phyloP scores from a whole-genome alignment of 192 early-diverging fungal species.

The Mortierella antarctica region DNA sequence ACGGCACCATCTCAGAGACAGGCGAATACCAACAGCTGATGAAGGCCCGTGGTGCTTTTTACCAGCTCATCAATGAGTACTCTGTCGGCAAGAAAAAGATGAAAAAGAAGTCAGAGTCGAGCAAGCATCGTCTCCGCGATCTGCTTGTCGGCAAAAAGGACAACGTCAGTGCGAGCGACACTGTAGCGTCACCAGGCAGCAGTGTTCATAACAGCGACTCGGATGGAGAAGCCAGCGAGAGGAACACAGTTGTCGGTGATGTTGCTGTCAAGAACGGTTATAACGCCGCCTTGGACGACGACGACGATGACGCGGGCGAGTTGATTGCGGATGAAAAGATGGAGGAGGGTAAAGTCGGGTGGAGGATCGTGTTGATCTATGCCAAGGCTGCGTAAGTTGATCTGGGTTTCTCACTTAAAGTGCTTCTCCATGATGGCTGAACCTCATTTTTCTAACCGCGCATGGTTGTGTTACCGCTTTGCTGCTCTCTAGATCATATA shows the following conservation, averaged over 20 bases:
- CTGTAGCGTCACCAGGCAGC: conserved; percentile 3
- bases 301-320: conserved; percentile 28
- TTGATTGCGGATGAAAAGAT: conserved; percentile 85
- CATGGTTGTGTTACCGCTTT: conserved; percentile 49
- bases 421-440: neutral
- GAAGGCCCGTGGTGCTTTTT: conserved; percentile 62
- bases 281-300: neutral
- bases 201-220: conserved; percentile 17
- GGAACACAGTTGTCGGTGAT: conserved; percentile 10
- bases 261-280: neutral
- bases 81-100: conserved; percentile 56
- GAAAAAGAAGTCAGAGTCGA: conserved; percentile 7
- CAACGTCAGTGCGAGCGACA: neutral
- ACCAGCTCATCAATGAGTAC: conserved; percentile 74
- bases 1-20: conserved; percentile 73
- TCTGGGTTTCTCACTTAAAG: neutral
- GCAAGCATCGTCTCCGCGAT: neutral
- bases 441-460: neutral
- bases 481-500: conserved; percentile 16
- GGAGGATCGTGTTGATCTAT: conserved; percentile 80
- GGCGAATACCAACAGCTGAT: conserved; percentile 76
- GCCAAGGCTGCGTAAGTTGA: conserved; percentile 63
- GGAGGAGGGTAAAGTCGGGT: conserved; percentile 81
- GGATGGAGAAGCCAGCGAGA: conserved; percentile 9
- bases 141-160: conserved; percentile 4